These are phyloP conservation scores for Boletus vinaceobasis DNA, from an alignment of 768 basidiomycete genomes.

Conservation along the genomic window DNA sequence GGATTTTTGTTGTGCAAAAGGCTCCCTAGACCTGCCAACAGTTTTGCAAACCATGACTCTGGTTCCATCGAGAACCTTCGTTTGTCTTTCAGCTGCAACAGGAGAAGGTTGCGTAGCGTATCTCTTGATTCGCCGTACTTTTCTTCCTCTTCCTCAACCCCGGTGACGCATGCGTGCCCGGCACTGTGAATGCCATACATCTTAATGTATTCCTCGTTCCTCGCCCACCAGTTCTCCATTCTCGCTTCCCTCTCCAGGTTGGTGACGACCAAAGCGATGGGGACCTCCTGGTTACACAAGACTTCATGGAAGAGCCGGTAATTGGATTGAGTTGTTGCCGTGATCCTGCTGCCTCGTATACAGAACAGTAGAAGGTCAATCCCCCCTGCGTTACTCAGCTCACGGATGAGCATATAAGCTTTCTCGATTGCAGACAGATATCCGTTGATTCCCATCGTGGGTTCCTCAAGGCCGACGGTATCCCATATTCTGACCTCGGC, in stretches of 20 bases:
- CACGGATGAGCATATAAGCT: slow-evolving; percentile 24
- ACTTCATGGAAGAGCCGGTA: slow-evolving; percentile 39
- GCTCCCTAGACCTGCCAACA: slow-evolving; percentile 20
- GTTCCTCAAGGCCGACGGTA: slow-evolving; percentile 31
- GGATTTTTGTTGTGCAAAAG: slow-evolving; percentile 21
- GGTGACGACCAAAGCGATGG: slow-evolving; percentile 39
- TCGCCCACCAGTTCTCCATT: slow-evolving; percentile 37
- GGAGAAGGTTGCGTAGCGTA: slow-evolving; percentile 21
- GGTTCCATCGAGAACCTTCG: slow-evolving; percentile 23
- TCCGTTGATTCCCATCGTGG: slow-evolving; percentile 26
- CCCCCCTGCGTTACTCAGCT: slow-evolving; percentile 23
- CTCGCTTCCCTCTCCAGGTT: slow-evolving; percentile 35
- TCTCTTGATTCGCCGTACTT: slow-evolving; percentile 36
- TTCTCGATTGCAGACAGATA: slow-evolving; percentile 30
- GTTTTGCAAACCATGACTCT: slow-evolving; percentile 24
- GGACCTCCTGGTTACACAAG: slow-evolving; percentile 38
- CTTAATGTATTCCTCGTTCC: slow-evolving; percentile 26
- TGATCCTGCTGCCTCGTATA: slow-evolving; percentile 34
- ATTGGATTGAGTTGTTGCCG: slow-evolving; percentile 32
- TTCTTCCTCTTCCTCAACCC: slow-evolving; percentile 26
- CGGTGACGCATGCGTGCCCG: slow-evolving; percentile 43
- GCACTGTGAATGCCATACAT: slow-evolving; percentile 26
- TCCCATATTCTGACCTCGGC: slow-evolving; percentile 26
- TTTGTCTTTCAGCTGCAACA: slow-evolving; percentile 7
- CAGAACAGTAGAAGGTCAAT: slow-evolving; percentile 38